Base-by-base conservation (phyloP, 2,329 filamentous ascomycete species). In the Trichoderma sp. region DNA sequence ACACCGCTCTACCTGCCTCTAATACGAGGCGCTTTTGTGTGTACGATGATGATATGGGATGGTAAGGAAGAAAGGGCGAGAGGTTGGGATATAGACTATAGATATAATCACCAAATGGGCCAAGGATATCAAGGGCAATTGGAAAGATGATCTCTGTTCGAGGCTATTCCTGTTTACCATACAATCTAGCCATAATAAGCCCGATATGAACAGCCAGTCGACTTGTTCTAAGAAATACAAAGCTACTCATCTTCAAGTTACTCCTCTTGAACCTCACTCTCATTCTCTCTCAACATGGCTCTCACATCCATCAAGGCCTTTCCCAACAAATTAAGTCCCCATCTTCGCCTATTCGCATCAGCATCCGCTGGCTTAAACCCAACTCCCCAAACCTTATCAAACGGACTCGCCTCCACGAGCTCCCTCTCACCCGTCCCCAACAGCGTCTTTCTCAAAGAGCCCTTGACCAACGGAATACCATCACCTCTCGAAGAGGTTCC, bases 311-410 rank as follows among this genome's bases (percentile, higher is more conserved):
- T 87, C 76, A 92, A 76, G 29, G 85, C 88, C 78, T 86, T 86
- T 0, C 89, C 90, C 58, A 92, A 76, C 69, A 91, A 75, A 78
- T 92, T 92, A 79, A 85, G 69, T 0, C 90, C 90, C 90, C 89
- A 92, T 3, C 77, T 72, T 21, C 78, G 75, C 59, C 84, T 82
- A 61, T 83, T 82, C 1, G 31, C 71, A 68, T 79, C 81, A 3
- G 88, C 89, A 73, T 84, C 79, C 21, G 78, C 79, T 8, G 83
- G 85, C 2, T 74, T 79, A 73, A 87, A 91, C 6, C 90, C 90
- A 57, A 92, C 80, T 1, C 89, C 90, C 90, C 89, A 92, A 66
- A 91, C 85, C 5, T 82, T 75, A 79, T 92, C 89, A 69, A 77
- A 81, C 13, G 88, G 86, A 69, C 84, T 84, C 37, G 88, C 88